phyloP scores from a whole-genome alignment of 2,329 filamentous ascomycete species.

The Elsinoe fawcettii region DNA sequence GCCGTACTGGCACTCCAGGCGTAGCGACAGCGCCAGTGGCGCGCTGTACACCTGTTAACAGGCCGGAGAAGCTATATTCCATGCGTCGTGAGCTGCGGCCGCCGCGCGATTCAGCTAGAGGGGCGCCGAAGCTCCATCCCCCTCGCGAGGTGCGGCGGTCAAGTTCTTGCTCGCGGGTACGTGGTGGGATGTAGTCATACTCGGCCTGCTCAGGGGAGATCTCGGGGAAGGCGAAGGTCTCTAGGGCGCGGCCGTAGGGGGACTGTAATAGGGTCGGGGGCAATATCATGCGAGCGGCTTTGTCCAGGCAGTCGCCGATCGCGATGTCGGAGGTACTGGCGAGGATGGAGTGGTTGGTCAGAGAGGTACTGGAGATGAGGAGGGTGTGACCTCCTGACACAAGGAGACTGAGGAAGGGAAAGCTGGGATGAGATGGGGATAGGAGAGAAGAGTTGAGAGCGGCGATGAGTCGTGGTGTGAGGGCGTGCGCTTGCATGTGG shows the following conservation, averaged over 20 bases:
- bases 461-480: conserved; percentile 71
- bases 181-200: conserved; percentile 54
- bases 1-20: conserved; percentile 23
- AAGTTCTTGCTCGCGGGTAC: conserved; percentile 52
- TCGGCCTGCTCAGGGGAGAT: conserved; percentile 25
- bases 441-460: conserved; percentile 43
- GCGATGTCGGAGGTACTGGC: conserved; percentile 71
- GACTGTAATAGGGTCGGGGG: conserved; percentile 55
- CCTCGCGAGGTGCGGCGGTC: conserved; percentile 40
- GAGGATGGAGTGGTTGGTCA: conserved; percentile 65
- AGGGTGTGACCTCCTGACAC: conserved; percentile 90
- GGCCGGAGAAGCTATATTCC: conserved; percentile 66
- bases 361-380: conserved; percentile 63
- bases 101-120: conserved; percentile 50
- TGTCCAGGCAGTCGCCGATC: conserved; percentile 85
- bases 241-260: conserved; percentile 75
- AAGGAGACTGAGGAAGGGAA: conserved; percentile 81
- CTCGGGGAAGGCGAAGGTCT: conserved; percentile 66
- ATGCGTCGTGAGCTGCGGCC: conserved; percentile 40
- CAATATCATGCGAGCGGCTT: conserved; percentile 68
- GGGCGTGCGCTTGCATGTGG: conserved; percentile 94
- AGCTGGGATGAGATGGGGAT: conserved; percentile 43
- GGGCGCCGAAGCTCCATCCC: conserved; percentile 63
- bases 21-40: conserved; percentile 27
- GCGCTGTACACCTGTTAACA: conserved; percentile 58